These are phyloP conservation scores for Phaeotremella skinneri DNA, from an alignment of 768 basidiomycete genomes.

Conservation along the genomic window DNA sequence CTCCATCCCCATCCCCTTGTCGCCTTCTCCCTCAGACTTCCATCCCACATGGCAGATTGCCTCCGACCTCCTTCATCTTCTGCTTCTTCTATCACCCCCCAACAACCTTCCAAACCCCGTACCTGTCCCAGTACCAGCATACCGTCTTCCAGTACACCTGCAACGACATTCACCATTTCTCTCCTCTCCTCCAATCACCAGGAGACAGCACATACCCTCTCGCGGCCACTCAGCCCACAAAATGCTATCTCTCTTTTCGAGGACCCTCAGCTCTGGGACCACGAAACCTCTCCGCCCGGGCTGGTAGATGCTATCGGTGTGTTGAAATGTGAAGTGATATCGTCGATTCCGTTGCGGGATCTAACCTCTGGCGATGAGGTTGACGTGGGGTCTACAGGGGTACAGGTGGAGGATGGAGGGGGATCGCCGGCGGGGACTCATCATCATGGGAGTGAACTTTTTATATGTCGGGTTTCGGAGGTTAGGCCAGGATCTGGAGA, in stretches of 20 bases:
- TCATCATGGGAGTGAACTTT: constrained; percentile 21
- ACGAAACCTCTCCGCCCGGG: constrained; percentile 22
- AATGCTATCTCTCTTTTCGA: constrained; percentile 38
- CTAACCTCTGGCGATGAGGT: background rate
- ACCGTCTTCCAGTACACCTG: constrained; percentile 53
- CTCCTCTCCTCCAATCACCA: constrained; percentile 70
- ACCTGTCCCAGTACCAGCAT: constrained; percentile 6
- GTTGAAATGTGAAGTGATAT: constrained; percentile 68
- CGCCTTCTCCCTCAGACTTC: constrained; percentile 82
- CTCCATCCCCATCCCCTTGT: constrained; percentile 85
- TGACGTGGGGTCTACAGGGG: background rate
- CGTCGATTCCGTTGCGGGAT: constrained; percentile 64
- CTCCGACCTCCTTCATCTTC: constrained; percentile 54
- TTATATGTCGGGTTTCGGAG: constrained; percentile 22
- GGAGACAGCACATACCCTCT: constrained; percentile 65
- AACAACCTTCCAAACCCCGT: background rate
- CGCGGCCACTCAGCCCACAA: constrained; percentile 59
- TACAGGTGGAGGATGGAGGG: background rate
- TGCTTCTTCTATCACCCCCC: constrained; percentile 15
- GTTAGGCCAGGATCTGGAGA: constrained; percentile 10
- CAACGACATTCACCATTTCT: constrained; percentile 65
- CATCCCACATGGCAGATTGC: constrained; percentile 74
- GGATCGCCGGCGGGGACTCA: background rate
- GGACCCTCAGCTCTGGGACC: constrained; percentile 10
- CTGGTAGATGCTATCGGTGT: constrained; percentile 61